These are phyloP conservation scores for Microcyclospora tardicrescens DNA, from an alignment of 2,329 filamentous ascomycete species.

Conservation along the genomic window DNA sequence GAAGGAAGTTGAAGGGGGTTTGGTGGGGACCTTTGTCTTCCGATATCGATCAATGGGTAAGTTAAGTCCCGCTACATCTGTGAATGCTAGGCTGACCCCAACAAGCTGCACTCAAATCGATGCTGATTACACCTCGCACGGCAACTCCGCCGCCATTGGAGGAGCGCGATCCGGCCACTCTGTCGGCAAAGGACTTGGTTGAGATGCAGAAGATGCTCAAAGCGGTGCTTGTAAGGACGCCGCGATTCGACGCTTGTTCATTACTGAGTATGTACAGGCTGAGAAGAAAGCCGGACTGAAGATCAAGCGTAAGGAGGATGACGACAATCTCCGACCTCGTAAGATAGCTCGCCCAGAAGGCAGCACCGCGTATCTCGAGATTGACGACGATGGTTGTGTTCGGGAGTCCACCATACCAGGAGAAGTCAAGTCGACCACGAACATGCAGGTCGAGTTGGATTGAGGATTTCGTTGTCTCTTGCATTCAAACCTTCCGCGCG, in stretches of 20 bases:
- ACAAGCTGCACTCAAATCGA: slow-evolving; percentile 7
- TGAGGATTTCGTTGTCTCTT: neutral
- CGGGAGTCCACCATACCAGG: slow-evolving; percentile 4
- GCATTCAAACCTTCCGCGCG: too few relatives aligned
- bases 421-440: neutral
- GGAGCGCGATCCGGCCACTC: slow-evolving; percentile 5
- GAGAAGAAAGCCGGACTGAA: slow-evolving; percentile 1
- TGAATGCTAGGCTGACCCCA: too few relatives aligned
- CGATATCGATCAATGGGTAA: slow-evolving; percentile 11
- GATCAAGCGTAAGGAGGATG: slow-evolving; percentile 10
- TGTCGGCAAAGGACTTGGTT: slow-evolving; percentile 5
- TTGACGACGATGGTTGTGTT: slow-evolving; percentile 6
- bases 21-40: slow-evolving; percentile 12
- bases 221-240: slow-evolving; percentile 1
- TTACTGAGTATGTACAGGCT: neutral
- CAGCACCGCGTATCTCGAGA: slow-evolving; percentile 5
- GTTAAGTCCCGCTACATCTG: too few relatives aligned
- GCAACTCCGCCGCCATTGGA: slow-evolving; percentile 10
- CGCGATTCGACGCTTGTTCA: neutral
- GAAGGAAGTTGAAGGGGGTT: too few relatives aligned
- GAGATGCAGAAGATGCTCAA: slow-evolving; percentile 6
- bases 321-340: slow-evolving; percentile 7
- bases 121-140: slow-evolving; percentile 13
- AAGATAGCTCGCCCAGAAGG: slow-evolving; percentile 7
- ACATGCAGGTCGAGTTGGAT: slow-evolving; percentile 7